Evolutionary conservation across 2,329 filamentous ascomycete genomes (phyloP).

Genomic region (Trichoderma brevicompactum): DNA sequence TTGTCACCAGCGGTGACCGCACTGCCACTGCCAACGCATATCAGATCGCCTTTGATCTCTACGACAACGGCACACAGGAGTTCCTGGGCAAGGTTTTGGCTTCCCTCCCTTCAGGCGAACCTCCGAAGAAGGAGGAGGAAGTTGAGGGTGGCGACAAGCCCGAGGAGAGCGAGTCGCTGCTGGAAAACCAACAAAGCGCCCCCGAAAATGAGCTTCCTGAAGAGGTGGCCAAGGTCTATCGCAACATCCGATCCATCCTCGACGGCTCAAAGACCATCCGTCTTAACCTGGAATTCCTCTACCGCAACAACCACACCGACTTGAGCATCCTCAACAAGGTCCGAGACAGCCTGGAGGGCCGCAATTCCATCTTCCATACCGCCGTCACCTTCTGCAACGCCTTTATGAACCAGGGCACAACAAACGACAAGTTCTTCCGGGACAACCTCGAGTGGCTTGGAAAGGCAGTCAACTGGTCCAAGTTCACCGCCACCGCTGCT

Average conservation of each 20-base stretch:
- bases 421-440: slow-evolving; percentile 97
- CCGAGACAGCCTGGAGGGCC: slow-evolving; percentile 89
- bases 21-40: slow-evolving; percentile 86
- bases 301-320: slow-evolving; percentile 92
- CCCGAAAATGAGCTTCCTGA: slow-evolving; percentile 60
- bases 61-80: slow-evolving; percentile 98
- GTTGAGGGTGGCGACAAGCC: slow-evolving; percentile 49
- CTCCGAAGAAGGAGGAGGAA: slow-evolving; percentile 45
- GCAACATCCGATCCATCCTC: slow-evolving; percentile 70
- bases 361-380: slow-evolving; percentile 98
- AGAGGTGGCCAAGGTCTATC: slow-evolving; percentile 60
- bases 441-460: slow-evolving; percentile 98
- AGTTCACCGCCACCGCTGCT: slow-evolving; percentile 96
- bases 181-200: slow-evolving; percentile 56
- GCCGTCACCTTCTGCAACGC: slow-evolving; percentile 97
- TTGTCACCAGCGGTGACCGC: slow-evolving; percentile 79
- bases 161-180: slow-evolving; percentile 54
- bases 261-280: slow-evolving; percentile 93
- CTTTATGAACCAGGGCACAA: slow-evolving; percentile 99
- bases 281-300: slow-evolving; percentile 94
- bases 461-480: slow-evolving; percentile 99
- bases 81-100: slow-evolving; percentile 89
- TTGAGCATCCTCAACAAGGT: slow-evolving; percentile 93
- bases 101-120: slow-evolving; percentile 66
- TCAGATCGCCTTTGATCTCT: slow-evolving; percentile 96